Evolutionary conservation across 2,329 filamentous ascomycete species (phyloP).

Genomic region (Verticillium isaacii): DNA sequence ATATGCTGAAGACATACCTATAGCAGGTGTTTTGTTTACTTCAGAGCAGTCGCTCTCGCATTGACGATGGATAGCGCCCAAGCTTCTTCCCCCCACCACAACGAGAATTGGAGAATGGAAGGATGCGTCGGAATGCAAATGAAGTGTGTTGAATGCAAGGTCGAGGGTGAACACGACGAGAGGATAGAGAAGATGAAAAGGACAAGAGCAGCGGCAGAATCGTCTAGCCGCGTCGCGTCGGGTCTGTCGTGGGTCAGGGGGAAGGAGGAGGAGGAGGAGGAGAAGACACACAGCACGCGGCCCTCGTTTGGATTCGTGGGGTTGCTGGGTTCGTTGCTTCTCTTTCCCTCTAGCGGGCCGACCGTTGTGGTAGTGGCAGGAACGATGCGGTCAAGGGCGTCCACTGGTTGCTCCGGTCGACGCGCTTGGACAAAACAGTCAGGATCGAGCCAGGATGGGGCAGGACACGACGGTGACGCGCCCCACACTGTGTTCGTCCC

Average conservation of each 20-base stretch:
- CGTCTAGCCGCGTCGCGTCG: not conserved
- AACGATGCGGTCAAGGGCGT: not conserved
- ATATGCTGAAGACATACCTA: not conserved
- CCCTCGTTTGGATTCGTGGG: not conserved
- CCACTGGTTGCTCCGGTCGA: not conserved
- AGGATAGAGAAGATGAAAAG: constrained; percentile 2
- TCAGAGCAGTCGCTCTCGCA: not conserved
- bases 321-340: not conserved
- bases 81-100: not conserved
- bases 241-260: not conserved
- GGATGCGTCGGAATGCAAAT: not conserved
- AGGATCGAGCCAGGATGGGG: not conserved
- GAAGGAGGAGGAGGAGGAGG: not conserved
- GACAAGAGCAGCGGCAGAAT: not conserved
- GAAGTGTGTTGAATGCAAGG: not conserved
- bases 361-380: not conserved
- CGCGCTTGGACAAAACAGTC: not conserved
- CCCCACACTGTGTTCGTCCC: not conserved
- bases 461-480: not conserved
- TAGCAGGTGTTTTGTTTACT: not conserved
- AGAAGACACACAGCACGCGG: not conserved
- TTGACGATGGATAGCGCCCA: not conserved
- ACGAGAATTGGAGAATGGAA: not conserved
- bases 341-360: not conserved
- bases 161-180: constrained; percentile 1